Conservation (phyloP, 495 filamentous ascomycete genomes). For the Penicillium paxilli region DNA sequence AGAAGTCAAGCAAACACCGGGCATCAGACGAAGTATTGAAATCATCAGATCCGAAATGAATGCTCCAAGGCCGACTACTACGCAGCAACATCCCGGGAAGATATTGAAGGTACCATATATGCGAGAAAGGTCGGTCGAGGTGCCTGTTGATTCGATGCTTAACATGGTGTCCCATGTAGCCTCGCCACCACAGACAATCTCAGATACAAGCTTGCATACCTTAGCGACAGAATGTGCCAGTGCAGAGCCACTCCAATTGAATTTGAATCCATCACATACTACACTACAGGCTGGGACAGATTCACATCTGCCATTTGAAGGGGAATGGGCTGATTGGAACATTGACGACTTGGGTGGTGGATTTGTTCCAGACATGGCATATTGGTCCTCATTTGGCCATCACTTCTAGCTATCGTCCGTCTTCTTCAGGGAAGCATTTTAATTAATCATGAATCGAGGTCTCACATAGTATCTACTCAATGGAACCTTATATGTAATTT, state of each 20-base stretch:
- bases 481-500: not conserved
- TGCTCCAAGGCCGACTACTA: not conserved
- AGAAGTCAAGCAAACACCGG: slow-evolving; percentile 11
- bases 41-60: slow-evolving; percentile 8
- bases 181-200: too few species aligned
- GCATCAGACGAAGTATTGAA: slow-evolving; percentile 12
- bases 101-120: too few species aligned
- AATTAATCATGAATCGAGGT: not conserved
- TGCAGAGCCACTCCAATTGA: too few species aligned
- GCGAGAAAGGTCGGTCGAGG: too few species aligned
- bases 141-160: too few species aligned
- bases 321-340: not conserved
- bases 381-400: not conserved
- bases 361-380: slow-evolving; percentile 1
- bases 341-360: slow-evolving; percentile 1
- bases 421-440: not conserved
- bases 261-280: too few species aligned
- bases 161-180: too few species aligned
- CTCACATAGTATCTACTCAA: too few species aligned
- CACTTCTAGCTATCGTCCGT: not conserved
- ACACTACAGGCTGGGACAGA: too few species aligned
- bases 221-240: too few species aligned
- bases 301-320: not conserved
- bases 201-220: too few species aligned
- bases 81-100: too few species aligned